A percentile compares a stretch with the other conserved stretches of the same genome.
phyloP scores from a whole-genome alignment of 2,329 filamentous ascomycete genomes.

The Didymella keratinophila region DNA sequence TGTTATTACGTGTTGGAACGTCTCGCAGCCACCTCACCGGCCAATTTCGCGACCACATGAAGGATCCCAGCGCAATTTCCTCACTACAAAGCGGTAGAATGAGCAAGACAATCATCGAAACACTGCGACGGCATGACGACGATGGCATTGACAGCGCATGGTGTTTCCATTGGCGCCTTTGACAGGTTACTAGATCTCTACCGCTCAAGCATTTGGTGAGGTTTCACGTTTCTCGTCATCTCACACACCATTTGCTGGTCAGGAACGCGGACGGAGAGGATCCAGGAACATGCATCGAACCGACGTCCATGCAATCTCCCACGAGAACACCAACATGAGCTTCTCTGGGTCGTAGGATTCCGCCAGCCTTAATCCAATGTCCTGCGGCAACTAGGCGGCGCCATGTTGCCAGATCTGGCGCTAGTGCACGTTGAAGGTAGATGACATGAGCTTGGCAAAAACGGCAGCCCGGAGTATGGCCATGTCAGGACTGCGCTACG shows the following conservation, averaged over 20 bases:
- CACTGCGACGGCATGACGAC: constrained; percentile 1
- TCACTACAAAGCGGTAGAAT: constrained; percentile 1
- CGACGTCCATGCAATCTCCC: constrained; percentile 31
- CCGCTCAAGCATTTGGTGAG: constrained; percentile 23
- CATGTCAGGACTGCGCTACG: constrained; percentile 26
- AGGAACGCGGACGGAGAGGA: constrained; percentile 18
- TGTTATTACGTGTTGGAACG: constrained; percentile 3
- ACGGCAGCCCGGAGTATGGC: constrained; percentile 26
- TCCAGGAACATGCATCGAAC: constrained; percentile 32
- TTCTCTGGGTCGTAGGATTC: constrained; percentile 33
- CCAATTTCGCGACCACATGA: constrained; percentile 16
- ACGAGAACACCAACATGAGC: constrained; percentile 25
- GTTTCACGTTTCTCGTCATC: constrained; percentile 32
- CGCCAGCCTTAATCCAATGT: constrained; percentile 28
- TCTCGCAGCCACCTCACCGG: constrained; percentile 11
- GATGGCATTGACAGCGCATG: constrained; percentile 27
- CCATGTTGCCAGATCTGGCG: constrained; percentile 19
- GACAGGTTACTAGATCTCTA: constrained; percentile 18
- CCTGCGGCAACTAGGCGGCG: constrained; percentile 34
- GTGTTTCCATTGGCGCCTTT: constrained; percentile 39
- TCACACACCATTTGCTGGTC: constrained; percentile 28
- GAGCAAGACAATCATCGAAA: not conserved
- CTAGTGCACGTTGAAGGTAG: constrained; percentile 35
- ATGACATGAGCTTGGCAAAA: constrained; percentile 38
- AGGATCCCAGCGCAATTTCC: constrained; percentile 17